Base-by-base conservation (phyloP, 2,329 filamentous ascomycete species). In the Penicillium brasilianum region DNA sequence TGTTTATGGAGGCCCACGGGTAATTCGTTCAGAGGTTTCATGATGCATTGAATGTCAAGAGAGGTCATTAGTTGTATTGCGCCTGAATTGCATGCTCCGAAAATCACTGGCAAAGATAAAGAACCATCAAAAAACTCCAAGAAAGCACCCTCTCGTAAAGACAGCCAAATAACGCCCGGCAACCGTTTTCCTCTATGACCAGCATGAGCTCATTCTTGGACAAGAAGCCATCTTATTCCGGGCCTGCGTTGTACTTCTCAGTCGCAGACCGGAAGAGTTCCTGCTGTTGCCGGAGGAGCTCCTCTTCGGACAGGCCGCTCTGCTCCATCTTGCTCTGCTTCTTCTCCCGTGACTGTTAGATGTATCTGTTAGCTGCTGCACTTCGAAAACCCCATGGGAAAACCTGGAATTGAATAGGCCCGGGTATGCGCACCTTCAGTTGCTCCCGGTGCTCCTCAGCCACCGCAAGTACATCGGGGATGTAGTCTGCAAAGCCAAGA, bases 261-360 rank as follows among this genome's bases (percentile, higher is more conserved):
- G 87, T 89, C 1, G 93, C 93, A 60, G 88, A 89, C 46, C 90
- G 89, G 78, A 99, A 98, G 68, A 97, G 87, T 76, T 96, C 93
- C 76, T 95, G 90, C 76, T 99, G 95, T 72, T 97, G 87, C 52
- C 89, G 86, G 59, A 95, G 87, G 52, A 99, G 84, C 77, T 99
- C 91, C 70, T 97, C 95, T 74, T 96, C 88, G 0, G 91, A 91
- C 81, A 98, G 85, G 57, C 94, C 94, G 74, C 93, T 97, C 75
- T 95, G 90, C 71, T 97, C 94, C 73, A 98, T 93, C 81, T 98
- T 98, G 78, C 93, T 96, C 66, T 93, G 90, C 79, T 97, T 97
- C 84, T 96, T 96, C 80, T 99, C 95, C 51, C 94, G 90, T 32
- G 90, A 92, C 92, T 97, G 39, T 55, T 58, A 61, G 10, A 36